Percentiles rank a stretch among this genome's conserved stretches.
phyloP scores from a whole-genome alignment of 352 stramenopile genomes.

The Pelagophyceae sp. region DNA sequence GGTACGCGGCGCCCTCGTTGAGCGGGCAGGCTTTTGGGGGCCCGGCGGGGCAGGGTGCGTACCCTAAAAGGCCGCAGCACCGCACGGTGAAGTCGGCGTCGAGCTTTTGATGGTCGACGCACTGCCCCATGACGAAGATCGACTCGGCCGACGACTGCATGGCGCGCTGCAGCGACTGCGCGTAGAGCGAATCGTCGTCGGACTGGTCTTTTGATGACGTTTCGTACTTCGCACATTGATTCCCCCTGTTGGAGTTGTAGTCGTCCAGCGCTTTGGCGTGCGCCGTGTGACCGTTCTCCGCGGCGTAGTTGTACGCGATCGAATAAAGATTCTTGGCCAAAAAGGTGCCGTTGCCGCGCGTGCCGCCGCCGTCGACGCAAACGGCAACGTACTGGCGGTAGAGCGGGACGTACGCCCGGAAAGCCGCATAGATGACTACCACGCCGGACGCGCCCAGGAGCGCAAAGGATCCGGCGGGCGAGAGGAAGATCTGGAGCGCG shows the following conservation, averaged over 20 bases:
- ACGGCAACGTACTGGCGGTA: conserved; percentile 31
- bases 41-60: conserved; percentile 8
- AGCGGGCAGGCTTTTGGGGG: neutral
- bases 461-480: neutral
- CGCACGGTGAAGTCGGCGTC: conserved; percentile 15
- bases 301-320: conserved; percentile 33
- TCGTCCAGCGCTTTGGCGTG: conserved; percentile 14
- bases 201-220: neutral
- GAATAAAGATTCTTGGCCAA: conserved; percentile 35
- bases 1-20: neutral
- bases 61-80: conserved; percentile 22
- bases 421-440: conserved; percentile 22
- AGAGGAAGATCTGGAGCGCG: conserved; percentile 3
- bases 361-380: conserved; percentile 26
- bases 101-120: conserved; percentile 10
- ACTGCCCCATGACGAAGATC: neutral
- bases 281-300: conserved; percentile 21
- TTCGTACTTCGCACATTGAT: conserved; percentile 20
- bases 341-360: conserved; percentile 33
- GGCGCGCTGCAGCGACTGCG: neutral
- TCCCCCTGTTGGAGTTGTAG: conserved; percentile 18
- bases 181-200: conserved; percentile 16
- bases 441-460: conserved; percentile 2
- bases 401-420: conserved; percentile 29
- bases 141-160: neutral